Evolutionary conservation across 2,329 filamentous ascomycete species (phyloP).

Genomic region (Xylariaceae sp.): DNA sequence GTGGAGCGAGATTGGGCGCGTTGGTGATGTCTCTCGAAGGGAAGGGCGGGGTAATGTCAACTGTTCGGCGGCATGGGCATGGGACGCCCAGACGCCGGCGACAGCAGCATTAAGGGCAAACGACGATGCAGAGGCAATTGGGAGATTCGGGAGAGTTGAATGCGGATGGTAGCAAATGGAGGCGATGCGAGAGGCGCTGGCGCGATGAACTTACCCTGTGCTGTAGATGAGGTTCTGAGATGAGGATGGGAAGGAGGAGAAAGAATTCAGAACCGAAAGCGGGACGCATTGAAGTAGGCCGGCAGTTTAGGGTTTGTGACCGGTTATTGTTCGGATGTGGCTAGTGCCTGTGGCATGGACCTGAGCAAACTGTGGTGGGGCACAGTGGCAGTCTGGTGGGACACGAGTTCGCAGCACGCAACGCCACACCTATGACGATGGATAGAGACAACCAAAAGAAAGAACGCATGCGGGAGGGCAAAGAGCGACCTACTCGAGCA

Average conservation of each 20-base stretch:
- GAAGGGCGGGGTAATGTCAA: slow-evolving; percentile 10
- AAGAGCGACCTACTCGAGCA: neutral
- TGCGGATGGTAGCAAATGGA: neutral
- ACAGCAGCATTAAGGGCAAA: neutral
- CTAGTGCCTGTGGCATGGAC: neutral
- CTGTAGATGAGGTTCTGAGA: slow-evolving; percentile 32
- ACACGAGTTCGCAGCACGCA: neutral
- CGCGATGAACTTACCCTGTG: slow-evolving; percentile 27
- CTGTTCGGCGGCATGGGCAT: neutral
- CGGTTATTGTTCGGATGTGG: slow-evolving; percentile 26
- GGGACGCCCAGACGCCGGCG: neutral
- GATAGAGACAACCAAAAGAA: neutral
- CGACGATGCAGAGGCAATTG: neutral
- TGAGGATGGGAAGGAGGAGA: slow-evolving; percentile 29
- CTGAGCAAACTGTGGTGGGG: slow-evolving; percentile 2
- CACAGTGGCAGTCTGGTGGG: neutral
- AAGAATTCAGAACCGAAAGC: slow-evolving; percentile 19
- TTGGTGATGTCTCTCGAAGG: slow-evolving; percentile 10
- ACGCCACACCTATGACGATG: neutral
- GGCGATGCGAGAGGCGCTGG: neutral
- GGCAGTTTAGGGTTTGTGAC: slow-evolving; percentile 31
- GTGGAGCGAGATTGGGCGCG: neutral
- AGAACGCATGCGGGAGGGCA: neutral
- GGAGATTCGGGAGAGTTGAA: neutral
- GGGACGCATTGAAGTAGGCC: slow-evolving; percentile 28